A percentile compares a stretch with the other conserved stretches of the same genome.
Evolutionary conservation across 108 stramenopile genomes (phyloP).

Genomic region (Nannochloropsis salina): DNA sequence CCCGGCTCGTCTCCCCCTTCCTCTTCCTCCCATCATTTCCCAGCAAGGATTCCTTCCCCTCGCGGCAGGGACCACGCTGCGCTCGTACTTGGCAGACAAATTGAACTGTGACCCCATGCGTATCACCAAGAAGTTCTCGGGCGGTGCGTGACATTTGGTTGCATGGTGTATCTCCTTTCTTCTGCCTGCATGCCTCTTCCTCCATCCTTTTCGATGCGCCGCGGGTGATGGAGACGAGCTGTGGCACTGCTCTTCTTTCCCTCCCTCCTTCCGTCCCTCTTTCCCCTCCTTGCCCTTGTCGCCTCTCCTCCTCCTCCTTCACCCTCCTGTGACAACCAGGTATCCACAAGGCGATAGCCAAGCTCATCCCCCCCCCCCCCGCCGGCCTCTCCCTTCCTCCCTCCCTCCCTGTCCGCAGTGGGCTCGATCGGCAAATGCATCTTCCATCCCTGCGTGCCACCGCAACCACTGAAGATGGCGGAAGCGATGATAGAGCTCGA

Average conservation of each 20-base stretch:
- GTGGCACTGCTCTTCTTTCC: background rate
- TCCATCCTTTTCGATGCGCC: background rate
- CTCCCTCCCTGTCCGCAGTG: background rate
- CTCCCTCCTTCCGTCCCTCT: background rate
- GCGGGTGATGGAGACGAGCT: background rate
- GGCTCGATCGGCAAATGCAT: constrained; percentile 10
- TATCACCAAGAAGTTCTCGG: constrained; percentile 86
- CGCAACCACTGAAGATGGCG: background rate
- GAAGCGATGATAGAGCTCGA: constrained; percentile 17
- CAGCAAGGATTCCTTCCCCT: constrained; percentile 48
- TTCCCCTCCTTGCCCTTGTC: background rate
- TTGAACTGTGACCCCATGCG: constrained; percentile 87
- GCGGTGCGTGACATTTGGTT: constrained; percentile 30
- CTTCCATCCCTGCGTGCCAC: background rate
- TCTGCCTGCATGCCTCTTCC: background rate
- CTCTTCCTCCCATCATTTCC: background rate
- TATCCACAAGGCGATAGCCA: background rate
- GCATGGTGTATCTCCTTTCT: background rate
- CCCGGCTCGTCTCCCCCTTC: background rate
- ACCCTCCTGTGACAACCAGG: background rate
- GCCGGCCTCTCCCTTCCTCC: background rate
- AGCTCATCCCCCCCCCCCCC: background rate
- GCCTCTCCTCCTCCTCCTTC: background rate
- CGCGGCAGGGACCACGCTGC: constrained; percentile 66
- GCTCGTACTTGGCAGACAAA: constrained; percentile 75